Conservation (phyloP, 2,329 filamentous ascomycete species). For the Aspergillus flavus region DNA sequence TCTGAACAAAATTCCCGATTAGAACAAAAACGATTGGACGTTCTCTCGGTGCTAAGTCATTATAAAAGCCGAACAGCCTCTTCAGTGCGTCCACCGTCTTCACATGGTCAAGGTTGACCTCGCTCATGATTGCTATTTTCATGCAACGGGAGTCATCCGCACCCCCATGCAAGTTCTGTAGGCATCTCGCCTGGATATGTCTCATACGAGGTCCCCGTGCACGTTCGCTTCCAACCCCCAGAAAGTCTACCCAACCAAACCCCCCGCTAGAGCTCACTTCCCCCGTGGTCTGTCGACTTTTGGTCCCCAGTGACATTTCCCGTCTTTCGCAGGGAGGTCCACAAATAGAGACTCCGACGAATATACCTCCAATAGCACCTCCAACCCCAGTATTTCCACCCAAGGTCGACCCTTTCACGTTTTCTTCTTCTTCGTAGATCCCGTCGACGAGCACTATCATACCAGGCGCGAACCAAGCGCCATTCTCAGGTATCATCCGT, state of each 20-base stretch:
- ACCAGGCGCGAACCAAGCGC: conserved; percentile 89
- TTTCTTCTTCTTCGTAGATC: conserved; percentile 92
- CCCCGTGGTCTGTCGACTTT: conserved; percentile 45
- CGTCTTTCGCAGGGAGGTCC: conserved; percentile 89
- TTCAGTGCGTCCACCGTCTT: conserved; percentile 78
- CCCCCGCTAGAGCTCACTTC: conserved; percentile 65
- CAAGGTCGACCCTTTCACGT: conserved; percentile 64
- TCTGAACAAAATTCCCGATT: conserved; percentile 77
- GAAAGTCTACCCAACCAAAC: conserved; percentile 96
- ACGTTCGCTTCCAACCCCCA: conserved; percentile 87
- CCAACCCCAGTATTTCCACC: conserved; percentile 81
- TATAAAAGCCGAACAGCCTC: conserved; percentile 76
- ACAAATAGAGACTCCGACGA: conserved; percentile 86
- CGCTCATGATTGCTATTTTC: conserved; percentile 75
- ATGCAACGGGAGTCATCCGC: conserved; percentile 37
- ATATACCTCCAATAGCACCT: conserved; percentile 87
- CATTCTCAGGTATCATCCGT: conserved; percentile 78
- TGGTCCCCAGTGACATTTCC: conserved; percentile 74
- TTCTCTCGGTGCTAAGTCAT: conserved; percentile 62
- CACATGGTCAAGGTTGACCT: conserved; percentile 83
- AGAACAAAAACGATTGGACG: conserved; percentile 80
- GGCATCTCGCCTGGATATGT: conserved; percentile 70
- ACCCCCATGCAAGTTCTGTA: conserved; percentile 42
- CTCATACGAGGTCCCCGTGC: conserved; percentile 83
- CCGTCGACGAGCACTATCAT: conserved; percentile 97